Conservation (phyloP, 441 rosid genomes). For the Pelargonium cotyledonis region DNA sequence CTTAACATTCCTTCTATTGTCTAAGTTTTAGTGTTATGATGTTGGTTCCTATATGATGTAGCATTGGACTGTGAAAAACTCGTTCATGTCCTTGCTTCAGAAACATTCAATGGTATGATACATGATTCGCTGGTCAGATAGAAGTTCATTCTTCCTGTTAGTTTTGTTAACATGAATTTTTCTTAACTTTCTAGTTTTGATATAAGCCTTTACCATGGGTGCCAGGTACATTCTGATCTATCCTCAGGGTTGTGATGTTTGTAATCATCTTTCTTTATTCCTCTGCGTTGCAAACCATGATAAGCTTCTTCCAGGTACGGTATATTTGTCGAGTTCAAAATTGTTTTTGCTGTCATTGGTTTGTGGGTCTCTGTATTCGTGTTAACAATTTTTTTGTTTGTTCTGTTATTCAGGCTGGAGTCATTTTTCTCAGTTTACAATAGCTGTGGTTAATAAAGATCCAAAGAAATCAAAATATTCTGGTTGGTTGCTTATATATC, state of each 20-base stretch:
- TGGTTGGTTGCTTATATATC: conserved; percentile 44
- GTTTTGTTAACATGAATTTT: too few relatives aligned
- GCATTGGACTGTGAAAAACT: neutral
- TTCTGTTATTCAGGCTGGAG: conserved; percentile 75
- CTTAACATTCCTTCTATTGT: neutral
- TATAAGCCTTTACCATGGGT: too few relatives aligned
- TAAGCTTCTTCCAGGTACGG: conserved; percentile 93
- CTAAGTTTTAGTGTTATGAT: neutral
- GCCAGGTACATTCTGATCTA: conserved; percentile 92
- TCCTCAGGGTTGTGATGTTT: conserved; percentile 97
- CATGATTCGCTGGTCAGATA: neutral
- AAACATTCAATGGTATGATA: neutral
- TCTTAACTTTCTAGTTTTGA: too few relatives aligned
- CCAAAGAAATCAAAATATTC: conserved; percentile 80
- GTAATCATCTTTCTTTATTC: conserved; percentile 95
- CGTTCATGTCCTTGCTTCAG: neutral
- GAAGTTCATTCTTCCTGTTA: neutral
- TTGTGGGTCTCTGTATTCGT: too few relatives aligned
- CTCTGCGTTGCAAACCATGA: conserved; percentile 94
- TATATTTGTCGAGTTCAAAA: conserved; percentile 7
- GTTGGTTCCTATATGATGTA: neutral
- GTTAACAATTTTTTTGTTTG: too few relatives aligned
- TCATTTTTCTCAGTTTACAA: conserved; percentile 98
- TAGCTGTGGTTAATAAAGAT: conserved; percentile 90
- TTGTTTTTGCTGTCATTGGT: too few relatives aligned